Conservation (phyloP, 257 asterid species). For the Solanum lycopersicoides region DNA sequence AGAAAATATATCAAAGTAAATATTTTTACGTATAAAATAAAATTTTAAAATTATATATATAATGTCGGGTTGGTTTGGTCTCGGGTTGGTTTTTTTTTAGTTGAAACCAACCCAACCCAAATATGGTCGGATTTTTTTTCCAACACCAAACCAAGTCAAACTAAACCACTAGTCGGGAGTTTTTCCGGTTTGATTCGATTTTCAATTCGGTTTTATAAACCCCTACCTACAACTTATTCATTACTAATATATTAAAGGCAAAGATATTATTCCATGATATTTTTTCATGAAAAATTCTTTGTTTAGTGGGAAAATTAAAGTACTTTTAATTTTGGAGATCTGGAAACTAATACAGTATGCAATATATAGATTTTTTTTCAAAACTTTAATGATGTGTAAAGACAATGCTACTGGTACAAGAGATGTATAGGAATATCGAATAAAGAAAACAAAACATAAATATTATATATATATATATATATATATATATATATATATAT, state of each 20-base stretch:
- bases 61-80: too few relatives aligned
- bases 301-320: background rate
- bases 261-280: background rate
- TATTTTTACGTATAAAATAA: too few relatives aligned
- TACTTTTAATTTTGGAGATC: background rate
- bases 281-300: background rate
- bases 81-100: too few relatives aligned
- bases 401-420: background rate
- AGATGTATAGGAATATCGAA: background rate
- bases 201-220: too few relatives aligned
- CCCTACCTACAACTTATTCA: background rate
- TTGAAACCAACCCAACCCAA: too few relatives aligned
- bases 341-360: background rate
- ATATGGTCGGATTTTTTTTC: too few relatives aligned
- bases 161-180: too few relatives aligned
- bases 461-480: background rate
- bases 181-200: too few relatives aligned
- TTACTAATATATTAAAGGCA: background rate
- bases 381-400: background rate
- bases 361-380: background rate
- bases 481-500: background rate
- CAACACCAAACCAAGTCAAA: too few relatives aligned
- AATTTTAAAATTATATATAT: too few relatives aligned
- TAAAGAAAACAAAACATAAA: background rate
- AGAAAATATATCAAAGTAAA: too few relatives aligned